Evolutionary conservation across 805 yeast species (phyloP).

Genomic region (Candida chauliodis): DNA sequence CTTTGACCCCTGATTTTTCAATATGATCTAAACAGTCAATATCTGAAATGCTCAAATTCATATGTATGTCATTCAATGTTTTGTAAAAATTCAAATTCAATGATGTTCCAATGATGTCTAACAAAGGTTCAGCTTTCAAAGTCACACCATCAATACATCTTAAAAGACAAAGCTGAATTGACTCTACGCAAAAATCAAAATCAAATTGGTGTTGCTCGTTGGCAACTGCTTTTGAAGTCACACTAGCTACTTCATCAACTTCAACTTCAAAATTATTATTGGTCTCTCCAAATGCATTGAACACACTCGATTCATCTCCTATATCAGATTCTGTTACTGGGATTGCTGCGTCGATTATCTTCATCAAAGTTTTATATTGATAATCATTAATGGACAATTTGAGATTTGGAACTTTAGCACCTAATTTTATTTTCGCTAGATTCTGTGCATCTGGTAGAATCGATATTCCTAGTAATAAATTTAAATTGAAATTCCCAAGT

Average conservation of each 20-base stretch:
- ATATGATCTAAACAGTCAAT: slow-evolving; percentile 73
- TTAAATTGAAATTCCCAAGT: slow-evolving; percentile 72
- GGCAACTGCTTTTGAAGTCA: neutral
- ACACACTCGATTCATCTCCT: slow-evolving; percentile 30
- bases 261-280: slow-evolving; percentile 2
- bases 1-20: slow-evolving; percentile 56
- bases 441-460: slow-evolving; percentile 78
- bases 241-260: slow-evolving; percentile 17
- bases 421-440: slow-evolving; percentile 66
- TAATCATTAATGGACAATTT: slow-evolving; percentile 76
- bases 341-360: slow-evolving; percentile 62
- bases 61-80: slow-evolving; percentile 57
- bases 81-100: slow-evolving; percentile 59
- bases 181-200: slow-evolving; percentile 64
- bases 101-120: slow-evolving; percentile 68
- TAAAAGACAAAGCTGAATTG: slow-evolving; percentile 56
- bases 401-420: slow-evolving; percentile 74
- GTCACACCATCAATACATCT: slow-evolving; percentile 64
- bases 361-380: slow-evolving; percentile 87
- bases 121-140: slow-evolving; percentile 61
- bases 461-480: slow-evolving; percentile 73
- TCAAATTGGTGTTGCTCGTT: slow-evolving; percentile 64
- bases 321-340: slow-evolving; percentile 46
- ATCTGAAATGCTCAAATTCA: slow-evolving; percentile 61
- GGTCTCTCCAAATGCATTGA: slow-evolving; percentile 28